phyloP scores from a whole-genome alignment of 1,284 basidiomycete genomes.

The Cutaneotrichosporon dermatis region DNA sequence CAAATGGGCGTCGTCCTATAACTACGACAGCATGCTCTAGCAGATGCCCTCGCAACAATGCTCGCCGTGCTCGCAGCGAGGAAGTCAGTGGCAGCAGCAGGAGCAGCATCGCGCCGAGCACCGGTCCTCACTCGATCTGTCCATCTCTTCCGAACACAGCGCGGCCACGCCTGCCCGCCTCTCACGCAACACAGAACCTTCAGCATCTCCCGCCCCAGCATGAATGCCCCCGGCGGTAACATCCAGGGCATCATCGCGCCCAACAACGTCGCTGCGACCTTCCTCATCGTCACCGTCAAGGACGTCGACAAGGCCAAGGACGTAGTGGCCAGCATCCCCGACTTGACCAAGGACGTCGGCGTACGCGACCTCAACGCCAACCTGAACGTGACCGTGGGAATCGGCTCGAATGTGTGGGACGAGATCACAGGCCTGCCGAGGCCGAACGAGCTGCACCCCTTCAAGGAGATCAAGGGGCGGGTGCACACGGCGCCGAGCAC shows the following conservation, averaged over 20 bases:
- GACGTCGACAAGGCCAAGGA: background rate
- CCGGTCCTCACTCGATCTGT: too few relatives aligned
- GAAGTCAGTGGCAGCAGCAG: too few relatives aligned
- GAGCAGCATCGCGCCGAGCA: too few relatives aligned
- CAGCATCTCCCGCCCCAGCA: background rate
- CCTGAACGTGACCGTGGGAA: constrained; percentile 15
- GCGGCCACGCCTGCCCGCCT: too few relatives aligned
- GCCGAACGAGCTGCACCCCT: constrained; percentile 14
- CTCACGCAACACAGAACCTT: background rate
- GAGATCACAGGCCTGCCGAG: constrained; percentile 5
- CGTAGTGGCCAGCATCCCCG: constrained; percentile 1
- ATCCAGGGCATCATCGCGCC: constrained; percentile 12
- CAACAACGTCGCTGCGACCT: constrained; percentile 15
- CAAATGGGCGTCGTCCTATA: too few relatives aligned
- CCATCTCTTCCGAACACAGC: too few relatives aligned
- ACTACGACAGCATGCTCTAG: too few relatives aligned
- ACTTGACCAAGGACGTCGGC: constrained; percentile 14
- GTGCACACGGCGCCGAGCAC: constrained; percentile 14
- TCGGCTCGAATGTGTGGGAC: constrained; percentile 17
- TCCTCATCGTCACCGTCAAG: constrained; percentile 29
- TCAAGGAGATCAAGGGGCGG: constrained; percentile 14
- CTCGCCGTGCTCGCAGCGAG: too few relatives aligned
- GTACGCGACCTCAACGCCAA: constrained; percentile 8
- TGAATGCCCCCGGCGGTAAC: background rate
- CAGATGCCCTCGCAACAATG: too few relatives aligned